Conservation (phyloP, 176 grass and related monocot species). For the Ampelocalamus luodianensis region DNA sequence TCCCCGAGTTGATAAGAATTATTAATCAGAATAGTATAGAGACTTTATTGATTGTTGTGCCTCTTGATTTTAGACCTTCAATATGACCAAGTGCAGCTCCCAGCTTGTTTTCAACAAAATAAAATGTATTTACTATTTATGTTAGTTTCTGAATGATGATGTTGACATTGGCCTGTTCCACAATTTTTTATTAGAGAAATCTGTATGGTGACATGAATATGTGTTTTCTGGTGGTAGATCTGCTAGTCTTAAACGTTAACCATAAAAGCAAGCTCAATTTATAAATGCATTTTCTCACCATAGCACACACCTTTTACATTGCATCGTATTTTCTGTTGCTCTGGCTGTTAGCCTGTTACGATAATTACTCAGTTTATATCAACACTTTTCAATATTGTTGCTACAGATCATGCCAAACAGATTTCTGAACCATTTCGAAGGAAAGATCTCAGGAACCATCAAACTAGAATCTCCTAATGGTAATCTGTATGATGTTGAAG, state of each 20-base stretch:
- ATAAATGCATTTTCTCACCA: neutral
- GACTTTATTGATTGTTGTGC: constrained; percentile 4
- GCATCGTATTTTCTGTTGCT: neutral
- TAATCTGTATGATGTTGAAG: constrained; percentile 36
- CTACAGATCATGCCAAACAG: constrained; percentile 51
- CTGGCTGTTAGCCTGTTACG: neutral
- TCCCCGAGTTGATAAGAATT: constrained; percentile 29
- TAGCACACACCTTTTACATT: too few relatives aligned
- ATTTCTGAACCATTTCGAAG: constrained; percentile 45
- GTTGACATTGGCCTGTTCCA: too few relatives aligned
- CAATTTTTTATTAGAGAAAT: too few relatives aligned
- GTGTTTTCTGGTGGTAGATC: too few relatives aligned
- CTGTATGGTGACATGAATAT: too few relatives aligned
- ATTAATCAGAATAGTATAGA: constrained; percentile 24
- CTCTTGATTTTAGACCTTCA: constrained; percentile 17
- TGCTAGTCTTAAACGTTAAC: too few relatives aligned
- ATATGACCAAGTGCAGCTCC: too few relatives aligned
- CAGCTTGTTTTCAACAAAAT: too few relatives aligned
- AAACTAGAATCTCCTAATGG: constrained; percentile 47
- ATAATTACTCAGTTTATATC: neutral
- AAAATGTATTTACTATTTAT: too few relatives aligned
- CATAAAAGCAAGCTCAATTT: neutral
- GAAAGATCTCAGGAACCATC: constrained; percentile 34
- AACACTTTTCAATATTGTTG: neutral
- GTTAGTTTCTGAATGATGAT: too few relatives aligned